A percentile compares a stretch with the other conserved stretches of the same genome.
Conservation (phyloP, 2,329 filamentous ascomycete species). For the Paracoccidioides brasiliensis region DNA sequence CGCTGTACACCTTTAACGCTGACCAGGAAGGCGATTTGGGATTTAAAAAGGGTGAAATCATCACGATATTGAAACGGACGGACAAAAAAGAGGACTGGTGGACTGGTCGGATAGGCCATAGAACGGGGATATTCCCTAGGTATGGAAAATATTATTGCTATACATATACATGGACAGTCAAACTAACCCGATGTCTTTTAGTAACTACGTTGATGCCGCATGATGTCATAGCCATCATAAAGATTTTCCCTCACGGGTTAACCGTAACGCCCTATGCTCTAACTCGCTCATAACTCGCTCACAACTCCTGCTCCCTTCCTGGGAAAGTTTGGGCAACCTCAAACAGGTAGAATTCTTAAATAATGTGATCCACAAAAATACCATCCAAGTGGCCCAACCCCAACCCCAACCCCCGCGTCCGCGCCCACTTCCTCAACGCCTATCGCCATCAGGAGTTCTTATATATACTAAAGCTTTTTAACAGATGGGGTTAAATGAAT, state of each 20-base stretch:
- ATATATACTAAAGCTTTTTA: neutral
- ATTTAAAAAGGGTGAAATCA: constrained; percentile 95
- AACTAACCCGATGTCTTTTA: constrained; percentile 15
- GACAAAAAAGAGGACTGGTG: constrained; percentile 95
- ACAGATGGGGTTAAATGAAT: neutral
- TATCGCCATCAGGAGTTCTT: neutral
- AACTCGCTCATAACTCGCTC: neutral
- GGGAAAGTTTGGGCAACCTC: too few relatives aligned
- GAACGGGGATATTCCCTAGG: constrained; percentile 88
- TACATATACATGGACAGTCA: constrained; percentile 5
- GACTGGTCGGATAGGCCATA: constrained; percentile 78
- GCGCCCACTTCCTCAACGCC: neutral
- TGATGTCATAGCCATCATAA: constrained; percentile 10
- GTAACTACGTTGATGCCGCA: constrained; percentile 22
- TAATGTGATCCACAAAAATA: too few relatives aligned
- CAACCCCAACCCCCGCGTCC: too few relatives aligned
- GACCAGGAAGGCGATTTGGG: constrained; percentile 85
- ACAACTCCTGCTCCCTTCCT: neutral
- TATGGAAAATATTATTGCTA: constrained; percentile 21
- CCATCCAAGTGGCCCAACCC: too few relatives aligned
- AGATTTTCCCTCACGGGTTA: neutral
- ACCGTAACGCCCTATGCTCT: too few relatives aligned
- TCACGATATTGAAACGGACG: constrained; percentile 87
- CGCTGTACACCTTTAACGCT: constrained; percentile 85
- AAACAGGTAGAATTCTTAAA: too few relatives aligned